Conservation (phyloP, 805 yeast genomes). For the Ogataea neopini region DNA sequence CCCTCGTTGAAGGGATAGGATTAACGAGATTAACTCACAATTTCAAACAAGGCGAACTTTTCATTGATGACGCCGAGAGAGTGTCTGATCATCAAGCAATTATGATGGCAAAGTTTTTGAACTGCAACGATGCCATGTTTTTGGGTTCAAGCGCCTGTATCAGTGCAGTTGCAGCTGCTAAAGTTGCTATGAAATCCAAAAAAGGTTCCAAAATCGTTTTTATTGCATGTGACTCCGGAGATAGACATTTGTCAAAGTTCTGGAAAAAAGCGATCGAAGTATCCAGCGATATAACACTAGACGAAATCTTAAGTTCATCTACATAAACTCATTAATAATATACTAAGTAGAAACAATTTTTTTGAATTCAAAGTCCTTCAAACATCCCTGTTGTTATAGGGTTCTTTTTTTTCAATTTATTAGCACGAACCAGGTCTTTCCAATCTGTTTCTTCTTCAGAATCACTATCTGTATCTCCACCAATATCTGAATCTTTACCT, state of each 20-base stretch:
- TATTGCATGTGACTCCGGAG: conserved; percentile 90
- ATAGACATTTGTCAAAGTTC: conserved; percentile 86
- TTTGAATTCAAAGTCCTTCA: conserved; percentile 49
- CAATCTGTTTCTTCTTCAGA: conserved; percentile 67
- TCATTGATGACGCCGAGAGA: conserved; percentile 75
- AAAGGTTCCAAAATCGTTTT: conserved; percentile 74
- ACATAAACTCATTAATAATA: background rate
- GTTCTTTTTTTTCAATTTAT: conserved; percentile 55
- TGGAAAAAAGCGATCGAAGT: conserved; percentile 69
- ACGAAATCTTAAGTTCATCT: conserved; percentile 32
- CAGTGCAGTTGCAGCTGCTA: conserved; percentile 86
- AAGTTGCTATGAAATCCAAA: conserved; percentile 46
- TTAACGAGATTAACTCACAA: conserved; percentile 83
- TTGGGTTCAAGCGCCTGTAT: conserved; percentile 94
- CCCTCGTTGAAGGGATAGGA: conserved; percentile 92
- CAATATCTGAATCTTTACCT: conserved; percentile 9
- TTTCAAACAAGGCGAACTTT: conserved; percentile 67
- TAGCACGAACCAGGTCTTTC: conserved; percentile 76
- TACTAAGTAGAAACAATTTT: background rate
- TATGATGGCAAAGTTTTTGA: conserved; percentile 82
- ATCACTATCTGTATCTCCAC: conserved; percentile 41
- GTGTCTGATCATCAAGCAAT: conserved; percentile 81
- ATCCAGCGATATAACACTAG: conserved; percentile 38
- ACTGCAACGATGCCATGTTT: conserved; percentile 84
- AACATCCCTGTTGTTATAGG: conserved; percentile 54